phyloP scores from a whole-genome alignment of 1,284 basidiomycete genomes.

The Apiotrichum gamsii region DNA sequence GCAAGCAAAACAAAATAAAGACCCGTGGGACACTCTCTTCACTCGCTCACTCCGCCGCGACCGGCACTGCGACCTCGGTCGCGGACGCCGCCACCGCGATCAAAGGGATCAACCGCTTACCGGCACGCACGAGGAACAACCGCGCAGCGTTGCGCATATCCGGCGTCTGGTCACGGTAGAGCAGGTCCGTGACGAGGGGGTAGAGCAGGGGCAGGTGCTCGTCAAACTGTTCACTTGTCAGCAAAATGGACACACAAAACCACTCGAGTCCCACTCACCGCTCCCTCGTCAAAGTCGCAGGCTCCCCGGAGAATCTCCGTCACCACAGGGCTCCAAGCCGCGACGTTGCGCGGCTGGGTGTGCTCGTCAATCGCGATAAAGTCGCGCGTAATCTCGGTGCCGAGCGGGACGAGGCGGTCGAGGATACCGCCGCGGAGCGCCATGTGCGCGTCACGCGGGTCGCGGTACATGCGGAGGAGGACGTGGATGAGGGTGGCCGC shows the following conservation, averaged over 20 bases:
- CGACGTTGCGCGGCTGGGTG: slow-evolving; percentile 89
- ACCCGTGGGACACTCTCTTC: no score
- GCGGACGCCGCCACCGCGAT: not conserved
- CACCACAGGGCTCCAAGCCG: slow-evolving; percentile 96
- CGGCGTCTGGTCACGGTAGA: slow-evolving; percentile 68
- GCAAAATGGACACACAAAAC: not conserved
- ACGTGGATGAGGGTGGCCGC: slow-evolving; percentile 93
- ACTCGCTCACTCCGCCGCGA: no score
- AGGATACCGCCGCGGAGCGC: slow-evolving; percentile 74
- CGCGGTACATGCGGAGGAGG: slow-evolving; percentile 87
- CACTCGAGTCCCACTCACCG: slow-evolving; percentile 54
- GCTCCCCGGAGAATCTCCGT: slow-evolving; percentile 89
- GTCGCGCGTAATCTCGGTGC: slow-evolving; percentile 82
- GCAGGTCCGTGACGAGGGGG: slow-evolving; percentile 71
- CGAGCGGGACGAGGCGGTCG: slow-evolving; percentile 84
- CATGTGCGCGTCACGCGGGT: slow-evolving; percentile 77
- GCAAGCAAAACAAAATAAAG: no score
- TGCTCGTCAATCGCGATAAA: slow-evolving; percentile 86
- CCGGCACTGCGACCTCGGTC: no score
- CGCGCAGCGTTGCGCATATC: slow-evolving; percentile 73
- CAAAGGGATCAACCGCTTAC: slow-evolving; percentile 11
- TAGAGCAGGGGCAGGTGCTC: slow-evolving; percentile 80
- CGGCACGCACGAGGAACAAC: slow-evolving; percentile 59
- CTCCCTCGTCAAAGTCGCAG: slow-evolving; percentile 77
- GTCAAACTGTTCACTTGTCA: slow-evolving; percentile 58